A percentile compares a stretch with the other conserved stretches of the same genome.
Evolutionary conservation across 2,329 filamentous ascomycete genomes (phyloP).

Genomic region (Beauveria pseudobassiana): DNA sequence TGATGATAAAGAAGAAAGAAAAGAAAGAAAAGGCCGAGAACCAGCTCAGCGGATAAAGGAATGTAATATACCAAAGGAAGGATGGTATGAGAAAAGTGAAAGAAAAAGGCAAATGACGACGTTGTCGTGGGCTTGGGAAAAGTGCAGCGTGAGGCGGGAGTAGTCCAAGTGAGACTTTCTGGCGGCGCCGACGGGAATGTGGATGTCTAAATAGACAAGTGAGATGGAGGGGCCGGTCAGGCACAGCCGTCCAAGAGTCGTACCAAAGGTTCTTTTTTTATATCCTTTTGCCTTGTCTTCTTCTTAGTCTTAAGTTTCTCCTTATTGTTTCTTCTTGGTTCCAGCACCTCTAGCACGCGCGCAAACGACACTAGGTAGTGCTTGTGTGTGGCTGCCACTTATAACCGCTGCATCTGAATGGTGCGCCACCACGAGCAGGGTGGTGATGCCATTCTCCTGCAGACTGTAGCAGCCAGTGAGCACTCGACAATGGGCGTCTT

Average conservation of each 20-base stretch:
- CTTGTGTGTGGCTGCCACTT: not conserved
- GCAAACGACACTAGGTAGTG: not conserved
- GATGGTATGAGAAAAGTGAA: conserved; percentile 2
- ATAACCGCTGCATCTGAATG: not conserved
- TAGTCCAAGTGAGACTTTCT: conserved; percentile 8
- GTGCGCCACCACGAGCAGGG: not conserved
- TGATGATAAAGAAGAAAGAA: not conserved
- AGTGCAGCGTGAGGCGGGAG: conserved; percentile 4
- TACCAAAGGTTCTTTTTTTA: too few species aligned
- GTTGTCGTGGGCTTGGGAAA: not conserved
- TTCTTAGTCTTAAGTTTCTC: not conserved
- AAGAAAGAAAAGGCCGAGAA: not conserved
- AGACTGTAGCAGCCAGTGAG: not conserved
- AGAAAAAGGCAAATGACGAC: not conserved
- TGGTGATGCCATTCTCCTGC: not conserved
- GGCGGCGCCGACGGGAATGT: conserved; percentile 12
- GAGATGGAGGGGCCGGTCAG: not conserved
- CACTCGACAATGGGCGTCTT: not conserved
- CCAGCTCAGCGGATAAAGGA: not conserved
- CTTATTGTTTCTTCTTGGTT: not conserved
- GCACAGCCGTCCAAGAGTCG: not conserved
- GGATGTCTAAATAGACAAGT: conserved; percentile 16
- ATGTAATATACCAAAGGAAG: conserved; percentile 8
- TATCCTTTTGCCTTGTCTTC: not conserved
- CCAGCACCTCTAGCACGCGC: not conserved